Percentiles rank a stretch among this genome's conserved stretches.
phyloP scores from a whole-genome alignment of 805 yeast genomes.

The Candida nonsorbophila region DNA sequence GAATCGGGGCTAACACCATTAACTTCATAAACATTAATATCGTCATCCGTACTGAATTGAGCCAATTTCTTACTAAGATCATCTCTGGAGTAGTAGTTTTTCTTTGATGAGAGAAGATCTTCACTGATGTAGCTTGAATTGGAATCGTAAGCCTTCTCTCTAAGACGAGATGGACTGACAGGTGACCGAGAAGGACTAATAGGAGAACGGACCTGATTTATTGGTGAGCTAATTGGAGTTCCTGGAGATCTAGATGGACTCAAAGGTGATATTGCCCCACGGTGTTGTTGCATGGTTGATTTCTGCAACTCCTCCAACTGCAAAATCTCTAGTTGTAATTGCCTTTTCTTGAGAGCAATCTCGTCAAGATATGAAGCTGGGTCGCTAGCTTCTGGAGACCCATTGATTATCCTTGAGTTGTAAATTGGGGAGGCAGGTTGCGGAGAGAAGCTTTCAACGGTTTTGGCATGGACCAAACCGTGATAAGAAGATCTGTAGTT shows the following conservation, averaged over 20 bases:
- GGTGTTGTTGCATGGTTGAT: slow-evolving; percentile 4
- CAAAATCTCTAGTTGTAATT: slow-evolving; percentile 33
- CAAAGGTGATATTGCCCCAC: neutral
- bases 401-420: neutral
- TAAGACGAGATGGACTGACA: slow-evolving; percentile 3
- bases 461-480: slow-evolving; percentile 15
- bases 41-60: slow-evolving; percentile 15
- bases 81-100: slow-evolving; percentile 24
- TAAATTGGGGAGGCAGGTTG: too few species aligned
- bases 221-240: too few species aligned
- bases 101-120: slow-evolving; percentile 28
- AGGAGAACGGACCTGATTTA: too few species aligned
- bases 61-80: slow-evolving; percentile 30
- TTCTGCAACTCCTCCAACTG: slow-evolving; percentile 14
- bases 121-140: slow-evolving; percentile 29
- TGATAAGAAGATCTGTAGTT: too few species aligned
- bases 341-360: slow-evolving; percentile 29
- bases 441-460: slow-evolving; percentile 22
- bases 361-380: slow-evolving; percentile 21
- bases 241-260: too few species aligned
- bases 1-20: slow-evolving; percentile 27
- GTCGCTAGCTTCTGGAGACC: slow-evolving; percentile 5
- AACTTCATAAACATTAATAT: slow-evolving; percentile 14
- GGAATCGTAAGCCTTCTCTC: slow-evolving; percentile 11
- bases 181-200: slow-evolving; percentile 3